A percentile compares a stretch with the other conserved stretches of the same genome.
phyloP scores from a whole-genome alignment of 257 asterid genomes.

The Perilla frutescens region DNA sequence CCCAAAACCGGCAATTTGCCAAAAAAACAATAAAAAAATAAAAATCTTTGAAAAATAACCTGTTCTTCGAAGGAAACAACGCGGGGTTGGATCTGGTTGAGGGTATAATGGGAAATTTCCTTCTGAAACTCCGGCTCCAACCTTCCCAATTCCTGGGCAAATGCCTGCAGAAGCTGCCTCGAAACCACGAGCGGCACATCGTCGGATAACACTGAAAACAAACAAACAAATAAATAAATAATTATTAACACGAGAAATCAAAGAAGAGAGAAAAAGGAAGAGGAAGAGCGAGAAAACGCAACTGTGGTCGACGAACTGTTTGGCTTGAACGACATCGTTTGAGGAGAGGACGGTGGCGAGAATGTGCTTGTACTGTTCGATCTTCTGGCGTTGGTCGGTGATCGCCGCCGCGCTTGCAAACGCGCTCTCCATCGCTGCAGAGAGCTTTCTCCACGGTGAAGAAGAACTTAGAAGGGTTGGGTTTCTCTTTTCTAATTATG shows the following conservation, averaged over 20 bases:
- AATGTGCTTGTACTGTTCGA: conserved; percentile 91
- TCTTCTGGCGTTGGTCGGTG: conserved; percentile 92
- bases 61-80: conserved; percentile 97
- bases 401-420: conserved; percentile 92
- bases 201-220: conserved; percentile 73
- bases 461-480: too few relatives aligned
- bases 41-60: conserved; percentile 42
- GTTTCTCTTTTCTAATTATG: too few relatives aligned
- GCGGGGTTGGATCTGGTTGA: conserved; percentile 94
- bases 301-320: conserved; percentile 90
- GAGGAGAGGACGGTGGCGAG: conserved; percentile 85
- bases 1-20: background rate
- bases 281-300: conserved; percentile 22
- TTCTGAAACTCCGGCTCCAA: conserved; percentile 88
- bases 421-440: conserved; percentile 70
- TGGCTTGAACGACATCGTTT: conserved; percentile 70
- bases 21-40: background rate
- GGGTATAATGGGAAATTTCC: conserved; percentile 88
- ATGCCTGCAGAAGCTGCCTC: conserved; percentile 89
- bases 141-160: conserved; percentile 89
- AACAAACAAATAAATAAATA: background rate
- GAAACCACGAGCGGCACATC: conserved; percentile 96
- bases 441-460: too few relatives aligned
- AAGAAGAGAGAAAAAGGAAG: background rate
- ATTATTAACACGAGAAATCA: background rate